Base-by-base conservation (phyloP, 148 eudicot genomes). In the Rhododendron simsii region DNA sequence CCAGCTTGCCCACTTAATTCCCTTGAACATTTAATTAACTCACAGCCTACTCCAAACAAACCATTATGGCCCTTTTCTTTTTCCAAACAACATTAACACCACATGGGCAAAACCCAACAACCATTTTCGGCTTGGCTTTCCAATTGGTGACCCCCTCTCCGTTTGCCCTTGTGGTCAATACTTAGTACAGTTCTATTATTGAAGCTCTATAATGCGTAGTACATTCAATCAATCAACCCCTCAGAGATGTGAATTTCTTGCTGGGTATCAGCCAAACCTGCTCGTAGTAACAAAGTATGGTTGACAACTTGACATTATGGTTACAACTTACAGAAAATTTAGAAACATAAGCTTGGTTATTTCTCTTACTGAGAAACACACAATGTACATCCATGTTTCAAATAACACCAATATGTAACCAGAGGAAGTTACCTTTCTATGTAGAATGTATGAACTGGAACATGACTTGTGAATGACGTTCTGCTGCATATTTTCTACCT, bases 191-290 rank as follows among this genome's bases (percentile, higher is more conserved):
- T 37, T 48, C 63, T 73, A 81, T 85, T 53, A 69, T 81, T 71
- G 14, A 37, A 55, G 75, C 44, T 82, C 84, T 85, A 61, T 51
- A 71, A 63, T 81, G 77, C 85, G 45, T 78, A 67, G 77, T 85
- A 61, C 80, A 50, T 41, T 74, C 71, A 85, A 76, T 74, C 81
- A 35, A 80, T 73, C 61, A 41, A 21, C 18, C 82, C 35, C 45
- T 51, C 48, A 33, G 37, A 16, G 80, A 11, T 73, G 2, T 16
- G n/a, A 47, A 5, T 8, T 75, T 50, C 16, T 41, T 53, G 74
- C 55, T 71, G 53, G 81, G 23, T 55, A 55, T 16, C 21, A 55
- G 11, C 30, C 28, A 16, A 39, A 39, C 12, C 6, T 12, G 33
- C 48, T 4, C 48, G 11, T 7, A 39, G 80, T 35, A 39, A 77